Evolutionary conservation across 306 rosid genomes (phyloP).

Genomic region (Cercis canadensis): DNA sequence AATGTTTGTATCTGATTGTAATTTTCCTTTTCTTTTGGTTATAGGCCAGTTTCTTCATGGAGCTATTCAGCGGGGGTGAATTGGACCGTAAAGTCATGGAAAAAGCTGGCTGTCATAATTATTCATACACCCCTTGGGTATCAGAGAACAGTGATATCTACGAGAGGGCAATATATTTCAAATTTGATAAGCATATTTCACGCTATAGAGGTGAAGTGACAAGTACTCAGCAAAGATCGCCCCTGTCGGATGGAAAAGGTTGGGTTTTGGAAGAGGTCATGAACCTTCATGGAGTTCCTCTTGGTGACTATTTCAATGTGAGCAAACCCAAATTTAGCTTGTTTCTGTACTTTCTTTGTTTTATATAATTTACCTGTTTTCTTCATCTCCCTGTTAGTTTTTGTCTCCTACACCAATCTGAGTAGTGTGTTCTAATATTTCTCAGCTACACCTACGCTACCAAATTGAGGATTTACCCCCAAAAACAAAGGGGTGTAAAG

Average conservation of each 20-base stretch:
- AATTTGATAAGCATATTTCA: conserved; percentile 71
- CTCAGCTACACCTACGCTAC: conserved; percentile 83
- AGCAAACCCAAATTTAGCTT: conserved; percentile 39
- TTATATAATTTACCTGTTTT: conserved; percentile 14
- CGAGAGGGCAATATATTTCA: conserved; percentile 83
- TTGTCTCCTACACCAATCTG: conserved; percentile 24
- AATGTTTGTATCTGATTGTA: conserved; percentile 22
- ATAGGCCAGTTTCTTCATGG: conserved; percentile 74
- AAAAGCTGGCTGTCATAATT: conserved; percentile 76
- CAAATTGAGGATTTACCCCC: conserved; percentile 72
- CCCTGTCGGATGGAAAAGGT: conserved; percentile 60
- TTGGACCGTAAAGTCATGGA: conserved; percentile 83
- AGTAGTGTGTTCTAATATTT: conserved; percentile 40
- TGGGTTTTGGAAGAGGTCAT: conserved; percentile 89
- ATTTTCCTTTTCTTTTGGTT: conserved; percentile 39
- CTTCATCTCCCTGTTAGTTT: conserved; percentile 21
- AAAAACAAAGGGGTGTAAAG: conserved; percentile 61
- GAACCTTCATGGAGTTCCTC: conserved; percentile 87
- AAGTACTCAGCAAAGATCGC: conserved; percentile 73
- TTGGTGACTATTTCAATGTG: conserved; percentile 87
- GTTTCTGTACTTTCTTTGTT: conserved; percentile 11
- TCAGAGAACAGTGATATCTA: conserved; percentile 64
- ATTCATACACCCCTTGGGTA: conserved; percentile 90
- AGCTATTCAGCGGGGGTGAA: conserved; percentile 79
- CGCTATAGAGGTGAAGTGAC: conserved; percentile 83